These are phyloP conservation scores for Penicillium sp. DNA, from an alignment of 2,329 filamentous ascomycete genomes.

Conservation along the genomic window DNA sequence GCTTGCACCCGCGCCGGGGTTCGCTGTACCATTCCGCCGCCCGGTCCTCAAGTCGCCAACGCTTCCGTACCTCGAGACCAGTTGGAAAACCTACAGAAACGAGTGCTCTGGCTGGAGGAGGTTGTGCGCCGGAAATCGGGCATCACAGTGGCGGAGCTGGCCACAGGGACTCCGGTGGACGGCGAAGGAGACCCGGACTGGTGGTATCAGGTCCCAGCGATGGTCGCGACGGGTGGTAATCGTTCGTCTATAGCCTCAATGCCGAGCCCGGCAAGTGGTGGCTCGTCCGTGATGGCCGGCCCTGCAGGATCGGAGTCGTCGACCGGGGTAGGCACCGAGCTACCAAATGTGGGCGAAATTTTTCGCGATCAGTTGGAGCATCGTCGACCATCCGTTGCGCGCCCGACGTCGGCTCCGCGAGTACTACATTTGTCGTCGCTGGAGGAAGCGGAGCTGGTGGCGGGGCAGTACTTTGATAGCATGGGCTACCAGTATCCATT, in stretches of 20 bases:
- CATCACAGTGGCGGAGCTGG: slow-evolving; percentile 30
- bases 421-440: slow-evolving; percentile 34
- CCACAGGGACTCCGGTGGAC: slow-evolving; percentile 33
- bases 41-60: slow-evolving; percentile 36
- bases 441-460: slow-evolving; percentile 33
- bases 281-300: slow-evolving; percentile 18
- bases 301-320: slow-evolving; percentile 18
- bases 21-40: slow-evolving; percentile 38
- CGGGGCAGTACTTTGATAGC: slow-evolving; percentile 36
- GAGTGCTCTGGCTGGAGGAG: slow-evolving; percentile 39
- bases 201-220: slow-evolving; percentile 39
- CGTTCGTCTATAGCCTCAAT: slow-evolving; percentile 20
- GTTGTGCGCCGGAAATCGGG: slow-evolving; percentile 35
- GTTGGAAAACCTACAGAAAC: slow-evolving; percentile 38
- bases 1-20: slow-evolving; percentile 40
- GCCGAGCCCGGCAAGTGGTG: slow-evolving; percentile 19
- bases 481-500: slow-evolving; percentile 41
- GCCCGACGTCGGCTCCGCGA: slow-evolving; percentile 30
- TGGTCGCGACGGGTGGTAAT: slow-evolving; percentile 30
- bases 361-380: slow-evolving; percentile 40
- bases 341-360: slow-evolving; percentile 40
- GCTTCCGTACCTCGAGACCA: slow-evolving; percentile 39
- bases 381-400: slow-evolving; percentile 33
- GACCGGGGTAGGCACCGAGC: slow-evolving; percentile 26
- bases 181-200: slow-evolving; percentile 34